Percentiles rank a stretch among this genome's conserved stretches.
Conservation (phyloP, 78 protist species). For the Dictyostelium brefeldianum region DNA sequence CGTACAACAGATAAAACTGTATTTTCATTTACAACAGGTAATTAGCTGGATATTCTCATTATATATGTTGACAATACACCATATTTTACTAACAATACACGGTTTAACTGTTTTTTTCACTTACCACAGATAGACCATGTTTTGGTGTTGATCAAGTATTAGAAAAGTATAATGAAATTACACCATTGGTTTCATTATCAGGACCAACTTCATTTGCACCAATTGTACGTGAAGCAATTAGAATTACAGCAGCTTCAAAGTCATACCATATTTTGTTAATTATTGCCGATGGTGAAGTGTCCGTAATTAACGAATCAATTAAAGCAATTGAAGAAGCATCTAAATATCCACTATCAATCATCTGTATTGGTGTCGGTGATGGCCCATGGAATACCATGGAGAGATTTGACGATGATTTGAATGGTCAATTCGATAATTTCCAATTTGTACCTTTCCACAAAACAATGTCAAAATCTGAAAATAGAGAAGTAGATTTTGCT, state of each 20-base stretch:
- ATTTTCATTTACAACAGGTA: slow-evolving; percentile 75
- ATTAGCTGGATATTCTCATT: no score
- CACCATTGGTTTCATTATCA: slow-evolving; percentile 79
- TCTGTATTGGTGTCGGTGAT: slow-evolving; percentile 86
- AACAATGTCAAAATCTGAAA: slow-evolving; percentile 70
- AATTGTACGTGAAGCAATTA: slow-evolving; percentile 45
- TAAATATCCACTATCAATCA: slow-evolving; percentile 81
- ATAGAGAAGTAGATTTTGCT: slow-evolving; percentile 81
- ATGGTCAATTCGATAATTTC: slow-evolving; percentile 81
- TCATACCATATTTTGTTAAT: slow-evolving; percentile 83
- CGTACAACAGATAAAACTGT: slow-evolving; percentile 78
- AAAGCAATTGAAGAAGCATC: slow-evolving; percentile 85
- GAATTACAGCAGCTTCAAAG: slow-evolving; percentile 39
- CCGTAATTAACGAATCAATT: slow-evolving; percentile 56
- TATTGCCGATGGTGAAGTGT: slow-evolving; percentile 87
- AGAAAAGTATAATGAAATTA: slow-evolving; percentile 77
- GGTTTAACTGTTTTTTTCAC: no score
- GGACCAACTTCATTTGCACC: slow-evolving; percentile 94
- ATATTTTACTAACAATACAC: no score
- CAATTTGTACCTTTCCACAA: slow-evolving; percentile 75
- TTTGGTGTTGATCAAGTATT: slow-evolving; percentile 76
- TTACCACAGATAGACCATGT: slow-evolving; percentile 79
- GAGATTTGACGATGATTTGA: slow-evolving; percentile 75
- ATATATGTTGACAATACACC: no score
- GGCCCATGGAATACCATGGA: slow-evolving; percentile 78